Conservation (phyloP, 208 protist species). For the Acanthamoeba pearcei region DNA sequence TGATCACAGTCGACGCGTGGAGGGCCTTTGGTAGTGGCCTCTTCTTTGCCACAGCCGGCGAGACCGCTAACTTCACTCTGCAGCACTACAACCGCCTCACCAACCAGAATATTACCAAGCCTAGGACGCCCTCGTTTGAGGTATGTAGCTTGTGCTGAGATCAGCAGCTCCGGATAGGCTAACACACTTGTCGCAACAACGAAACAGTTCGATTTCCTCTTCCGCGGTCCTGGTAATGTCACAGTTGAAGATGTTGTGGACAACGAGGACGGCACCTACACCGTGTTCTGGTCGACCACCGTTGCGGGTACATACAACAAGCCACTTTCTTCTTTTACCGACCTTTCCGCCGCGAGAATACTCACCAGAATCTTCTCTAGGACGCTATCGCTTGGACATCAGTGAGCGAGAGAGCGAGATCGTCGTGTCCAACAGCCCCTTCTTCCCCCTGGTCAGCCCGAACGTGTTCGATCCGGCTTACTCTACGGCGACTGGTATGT, state of each 20-base stretch:
- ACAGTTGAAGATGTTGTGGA: background rate
- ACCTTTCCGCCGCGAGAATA: background rate
- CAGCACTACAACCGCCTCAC: constrained; percentile 68
- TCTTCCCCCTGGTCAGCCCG: constrained; percentile 58
- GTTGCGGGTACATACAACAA: background rate
- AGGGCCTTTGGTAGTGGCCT: constrained; percentile 4
- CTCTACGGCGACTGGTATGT: background rate
- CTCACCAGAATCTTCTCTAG: background rate
- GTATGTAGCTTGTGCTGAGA: background rate
- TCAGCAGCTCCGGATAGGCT: background rate
- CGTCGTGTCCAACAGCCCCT: constrained; percentile 45
- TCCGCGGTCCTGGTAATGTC: constrained; percentile 42
- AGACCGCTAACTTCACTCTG: constrained; percentile 49
- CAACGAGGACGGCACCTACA: constrained; percentile 68
- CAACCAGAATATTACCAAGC: constrained; percentile 37
- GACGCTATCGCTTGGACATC: constrained; percentile 58
- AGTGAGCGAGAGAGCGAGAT: constrained; percentile 28
- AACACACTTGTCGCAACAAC: background rate
- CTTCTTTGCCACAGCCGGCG: background rate
- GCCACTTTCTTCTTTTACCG: background rate
- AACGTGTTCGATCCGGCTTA: background rate
- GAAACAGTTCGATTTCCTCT: constrained; percentile 69
- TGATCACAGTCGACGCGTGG: constrained; percentile 6
- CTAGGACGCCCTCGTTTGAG: constrained; percentile 29
- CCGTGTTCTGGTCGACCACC: constrained; percentile 23